Evolutionary conservation across 1,139 yeast species (phyloP).

Genomic region (Debaryomyces udenii): DNA sequence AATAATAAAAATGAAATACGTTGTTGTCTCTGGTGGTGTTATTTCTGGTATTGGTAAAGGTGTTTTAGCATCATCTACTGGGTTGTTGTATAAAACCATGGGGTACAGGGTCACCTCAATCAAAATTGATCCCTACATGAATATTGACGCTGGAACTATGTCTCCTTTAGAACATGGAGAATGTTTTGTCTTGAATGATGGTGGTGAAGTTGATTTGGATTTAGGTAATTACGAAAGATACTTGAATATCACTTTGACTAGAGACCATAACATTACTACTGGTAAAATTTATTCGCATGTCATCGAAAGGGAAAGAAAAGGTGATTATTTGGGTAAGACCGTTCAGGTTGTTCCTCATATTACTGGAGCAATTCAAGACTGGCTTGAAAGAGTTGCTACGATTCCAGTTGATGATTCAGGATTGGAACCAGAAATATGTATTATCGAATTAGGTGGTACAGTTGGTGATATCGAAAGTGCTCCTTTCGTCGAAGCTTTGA

Average conservation of each 20-base stretch:
- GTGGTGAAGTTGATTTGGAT: slow-evolving; percentile 98
- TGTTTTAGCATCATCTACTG: slow-evolving; percentile 95
- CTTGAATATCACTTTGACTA: slow-evolving; percentile 87
- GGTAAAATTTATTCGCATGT: slow-evolving; percentile 96
- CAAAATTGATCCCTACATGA: slow-evolving; percentile 98
- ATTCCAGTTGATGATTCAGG: slow-evolving; percentile 94
- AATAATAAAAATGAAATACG: slow-evolving; percentile 78
- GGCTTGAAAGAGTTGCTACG: slow-evolving; percentile 93
- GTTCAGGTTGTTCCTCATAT: slow-evolving; percentile 99
- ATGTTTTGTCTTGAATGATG: slow-evolving; percentile 95
- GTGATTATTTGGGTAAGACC: slow-evolving; percentile 98
- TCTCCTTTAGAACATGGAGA: slow-evolving; percentile 99
- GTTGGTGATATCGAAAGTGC: slow-evolving; percentile 99
- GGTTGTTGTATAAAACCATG: slow-evolving; percentile 87
- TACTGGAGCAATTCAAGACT: slow-evolving; percentile 96
- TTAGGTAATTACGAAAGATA: slow-evolving; percentile 98
- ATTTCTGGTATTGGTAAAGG: slow-evolving; percentile 99
- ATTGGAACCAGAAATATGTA: slow-evolving; percentile 88
- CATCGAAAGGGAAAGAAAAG: slow-evolving; percentile 92
- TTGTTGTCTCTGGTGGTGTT: slow-evolving; percentile 98
- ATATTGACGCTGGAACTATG: slow-evolving; percentile 99
- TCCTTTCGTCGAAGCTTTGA: slow-evolving; percentile 96
- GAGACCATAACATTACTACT: slow-evolving; percentile 94
- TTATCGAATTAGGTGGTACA: slow-evolving; percentile 97
- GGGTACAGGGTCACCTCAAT: slow-evolving; percentile 96